A percentile compares a stretch with the other conserved stretches of the same genome.
These are phyloP conservation scores for Ogataea glucozyma DNA, from an alignment of 805 yeast genomes.

Conservation along the genomic window DNA sequence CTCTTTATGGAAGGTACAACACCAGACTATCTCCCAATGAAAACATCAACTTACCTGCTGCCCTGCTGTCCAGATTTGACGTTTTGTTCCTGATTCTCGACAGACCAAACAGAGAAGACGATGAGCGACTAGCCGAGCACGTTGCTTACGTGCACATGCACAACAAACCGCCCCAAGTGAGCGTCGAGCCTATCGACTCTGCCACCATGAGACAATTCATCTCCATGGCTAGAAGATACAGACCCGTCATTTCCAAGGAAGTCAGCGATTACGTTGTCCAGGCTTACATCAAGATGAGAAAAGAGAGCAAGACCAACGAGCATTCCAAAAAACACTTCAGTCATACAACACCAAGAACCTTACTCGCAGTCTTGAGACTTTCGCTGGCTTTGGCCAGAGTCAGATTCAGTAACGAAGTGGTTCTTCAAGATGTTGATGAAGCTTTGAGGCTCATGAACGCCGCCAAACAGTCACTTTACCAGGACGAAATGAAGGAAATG, in stretches of 20 bases:
- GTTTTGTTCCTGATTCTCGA: slow-evolving; percentile 84
- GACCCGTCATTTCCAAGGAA: slow-evolving; percentile 81
- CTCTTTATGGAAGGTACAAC: slow-evolving; percentile 92
- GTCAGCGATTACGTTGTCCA: slow-evolving; percentile 87
- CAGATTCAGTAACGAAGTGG: slow-evolving; percentile 73
- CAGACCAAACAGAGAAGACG: slow-evolving; percentile 74
- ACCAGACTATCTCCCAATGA: slow-evolving; percentile 88
- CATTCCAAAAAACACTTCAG: slow-evolving; percentile 77
- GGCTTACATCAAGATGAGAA: slow-evolving; percentile 87
- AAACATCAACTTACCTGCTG: slow-evolving; percentile 95
- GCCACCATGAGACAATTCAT: slow-evolving; percentile 82
- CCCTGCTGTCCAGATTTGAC: slow-evolving; percentile 92
- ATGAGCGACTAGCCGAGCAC: slow-evolving; percentile 86
- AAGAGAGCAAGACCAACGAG: slow-evolving; percentile 80
- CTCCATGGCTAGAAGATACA: slow-evolving; percentile 76
- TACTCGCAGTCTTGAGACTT: slow-evolving; percentile 86
- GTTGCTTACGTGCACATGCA: slow-evolving; percentile 96
- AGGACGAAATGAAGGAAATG: slow-evolving; percentile 47
- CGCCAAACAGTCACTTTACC: slow-evolving; percentile 78
- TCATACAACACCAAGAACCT: slow-evolving; percentile 94
- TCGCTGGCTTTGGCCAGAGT: slow-evolving; percentile 93
- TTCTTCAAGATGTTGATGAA: slow-evolving; percentile 86
- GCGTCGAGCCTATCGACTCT: slow-evolving; percentile 75
- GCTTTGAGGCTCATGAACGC: slow-evolving; percentile 85
- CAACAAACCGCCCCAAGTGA: slow-evolving; percentile 79